Evolutionary conservation across 164 flowering plant species (phyloP), one percentile per base, ranked within the genome.

Genomic region (Stephania cephalantha): DNA sequence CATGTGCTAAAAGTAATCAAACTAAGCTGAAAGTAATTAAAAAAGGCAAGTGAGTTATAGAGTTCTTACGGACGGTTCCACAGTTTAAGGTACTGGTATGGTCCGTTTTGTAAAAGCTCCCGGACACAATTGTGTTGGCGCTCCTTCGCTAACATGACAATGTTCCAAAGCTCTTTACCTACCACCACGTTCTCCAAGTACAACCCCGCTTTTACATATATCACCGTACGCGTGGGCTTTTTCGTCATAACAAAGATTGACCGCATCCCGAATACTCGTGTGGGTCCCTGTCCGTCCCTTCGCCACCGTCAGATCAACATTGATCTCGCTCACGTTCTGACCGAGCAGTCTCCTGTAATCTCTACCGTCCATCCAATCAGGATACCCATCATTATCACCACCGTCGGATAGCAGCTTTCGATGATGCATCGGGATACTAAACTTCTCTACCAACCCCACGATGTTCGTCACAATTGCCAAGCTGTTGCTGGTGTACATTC

Each of bases 111-210:
- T 89, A 90, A 82, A 73, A 1, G 76, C 79, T 80, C 42, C 92
- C 95, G 73, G 90, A 75, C 30, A 93, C 73, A 22, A 90, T 79
- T 69, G 91, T 91, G 71, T 76, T 75, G 4, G 44, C 53, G 81
- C 17, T 86, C 6, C 98, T 61, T 91, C 94, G 0, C 97, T 64
- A 79, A 80, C 46, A 93, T 81, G 92, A 89, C 87, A 25, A 91
- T 86, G 70, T 93, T 91, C 92, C 88, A 86, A 11, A 66, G 77
- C 17, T 72, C 71, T 79, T 84, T 87, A 17, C 85, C 92, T 52
- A 93, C 6, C 7, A 48, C 50, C 29, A 89, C 84, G 10, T 87
- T 86, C 85, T 90, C 95, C 3, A 9, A 45, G 50, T 91, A 91
- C 18, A 1, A 48, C 0, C 98, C 97, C 3, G 30, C 83, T 81